Evolutionary conservation across 2,329 filamentous ascomycete genomes (phyloP).

Genomic region (Pseudogymnoascus sp.): DNA sequence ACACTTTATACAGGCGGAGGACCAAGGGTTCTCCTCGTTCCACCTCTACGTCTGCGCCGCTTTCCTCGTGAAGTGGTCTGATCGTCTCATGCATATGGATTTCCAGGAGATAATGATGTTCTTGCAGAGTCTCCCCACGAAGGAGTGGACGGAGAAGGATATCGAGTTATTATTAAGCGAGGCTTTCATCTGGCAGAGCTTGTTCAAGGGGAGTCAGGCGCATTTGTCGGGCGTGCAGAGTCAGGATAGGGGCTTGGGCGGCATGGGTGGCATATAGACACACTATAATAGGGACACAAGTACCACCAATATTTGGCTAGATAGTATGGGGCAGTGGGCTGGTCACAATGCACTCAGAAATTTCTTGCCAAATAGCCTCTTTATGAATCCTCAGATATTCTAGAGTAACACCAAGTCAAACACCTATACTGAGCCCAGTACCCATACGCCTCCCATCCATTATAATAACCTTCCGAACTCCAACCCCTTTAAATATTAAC

Average conservation of each 20-base stretch:
- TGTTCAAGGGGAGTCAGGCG: slow-evolving; percentile 90
- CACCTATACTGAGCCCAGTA: not conserved
- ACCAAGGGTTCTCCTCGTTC: slow-evolving; percentile 96
- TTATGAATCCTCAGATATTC: slow-evolving; percentile 26
- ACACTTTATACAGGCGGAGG: slow-evolving; percentile 63
- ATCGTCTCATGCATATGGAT: slow-evolving; percentile 92
- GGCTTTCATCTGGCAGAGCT: slow-evolving; percentile 96
- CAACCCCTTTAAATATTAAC: not conserved
- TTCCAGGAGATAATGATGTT: slow-evolving; percentile 99
- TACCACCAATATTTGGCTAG: not conserved
- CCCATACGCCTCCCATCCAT: not conserved
- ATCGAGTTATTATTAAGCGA: slow-evolving; percentile 93
- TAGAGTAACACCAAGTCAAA: not conserved
- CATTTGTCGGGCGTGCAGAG: slow-evolving; percentile 55
- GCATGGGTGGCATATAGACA: slow-evolving; percentile 4
- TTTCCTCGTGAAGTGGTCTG: slow-evolving; percentile 97
- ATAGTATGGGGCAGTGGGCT: slow-evolving; percentile 4
- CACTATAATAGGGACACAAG: not conserved
- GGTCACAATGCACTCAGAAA: slow-evolving; percentile 8
- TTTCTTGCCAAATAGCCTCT: not conserved
- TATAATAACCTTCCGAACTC: not conserved
- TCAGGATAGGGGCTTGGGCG: not conserved
- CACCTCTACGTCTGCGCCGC: slow-evolving; percentile 97
- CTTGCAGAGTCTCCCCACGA: slow-evolving; percentile 84
- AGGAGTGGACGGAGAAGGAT: slow-evolving; percentile 94